These are phyloP conservation scores for Baeospora myosura DNA, from an alignment of 1,284 basidiomycete species.

Conservation along the genomic window DNA sequence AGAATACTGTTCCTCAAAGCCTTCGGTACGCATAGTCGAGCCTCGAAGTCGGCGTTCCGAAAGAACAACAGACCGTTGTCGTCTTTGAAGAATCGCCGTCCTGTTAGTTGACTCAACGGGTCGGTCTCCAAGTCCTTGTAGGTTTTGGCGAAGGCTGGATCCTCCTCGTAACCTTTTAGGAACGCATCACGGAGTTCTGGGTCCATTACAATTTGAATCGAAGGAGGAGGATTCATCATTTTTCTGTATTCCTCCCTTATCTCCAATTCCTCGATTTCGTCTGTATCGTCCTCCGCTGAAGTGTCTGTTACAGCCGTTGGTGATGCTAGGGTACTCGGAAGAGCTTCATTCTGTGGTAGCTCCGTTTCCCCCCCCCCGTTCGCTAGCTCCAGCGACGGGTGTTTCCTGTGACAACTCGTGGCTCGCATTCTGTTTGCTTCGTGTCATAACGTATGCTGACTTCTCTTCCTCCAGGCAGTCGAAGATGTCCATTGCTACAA, in stretches of 20 bases:
- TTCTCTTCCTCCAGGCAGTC: conserved; percentile 10
- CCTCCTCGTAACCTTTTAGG: neutral
- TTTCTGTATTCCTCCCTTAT: neutral
- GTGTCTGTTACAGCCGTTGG: too few relatives aligned
- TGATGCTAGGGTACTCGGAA: too few relatives aligned
- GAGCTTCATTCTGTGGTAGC: too few relatives aligned
- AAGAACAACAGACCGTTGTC: neutral
- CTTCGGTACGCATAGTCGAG: neutral
- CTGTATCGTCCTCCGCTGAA: neutral
- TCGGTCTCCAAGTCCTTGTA: neutral
- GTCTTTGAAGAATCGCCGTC: neutral
- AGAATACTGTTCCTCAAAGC: neutral
- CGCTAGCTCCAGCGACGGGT: too few relatives aligned
- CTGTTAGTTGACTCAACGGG: neutral
- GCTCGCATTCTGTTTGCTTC: neutral
- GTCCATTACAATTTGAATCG: neutral
- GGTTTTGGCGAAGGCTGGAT: neutral
- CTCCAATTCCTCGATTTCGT: neutral
- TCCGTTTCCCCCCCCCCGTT: too few relatives aligned
- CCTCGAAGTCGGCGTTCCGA: neutral
- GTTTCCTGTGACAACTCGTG: neutral
- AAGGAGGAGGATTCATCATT: neutral
- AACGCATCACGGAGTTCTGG: neutral
- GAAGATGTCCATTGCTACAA: conserved; percentile 22
- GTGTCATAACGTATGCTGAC: neutral